phyloP scores from a whole-genome alignment of 2,329 filamentous ascomycete genomes.

The Penicillium sp. region DNA sequence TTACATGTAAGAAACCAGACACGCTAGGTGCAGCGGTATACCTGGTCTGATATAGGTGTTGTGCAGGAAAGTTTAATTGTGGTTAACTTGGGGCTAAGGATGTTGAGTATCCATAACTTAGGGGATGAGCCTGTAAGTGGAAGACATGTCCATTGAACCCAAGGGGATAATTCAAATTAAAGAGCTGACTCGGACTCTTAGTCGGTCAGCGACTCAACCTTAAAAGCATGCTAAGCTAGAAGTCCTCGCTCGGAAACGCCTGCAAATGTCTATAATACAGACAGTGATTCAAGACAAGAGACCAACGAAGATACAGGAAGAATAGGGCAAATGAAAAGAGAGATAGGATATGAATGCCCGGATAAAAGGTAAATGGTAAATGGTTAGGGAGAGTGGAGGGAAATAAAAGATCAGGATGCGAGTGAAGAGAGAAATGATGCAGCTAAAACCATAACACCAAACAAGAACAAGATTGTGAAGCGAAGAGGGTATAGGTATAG shows the following conservation, averaged over 20 bases:
- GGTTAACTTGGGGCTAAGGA: not conserved
- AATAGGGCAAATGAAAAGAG: not conserved
- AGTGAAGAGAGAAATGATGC: not conserved
- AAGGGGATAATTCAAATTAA: not conserved
- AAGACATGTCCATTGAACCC: not conserved
- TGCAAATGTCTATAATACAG: not conserved
- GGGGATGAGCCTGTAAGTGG: not conserved
- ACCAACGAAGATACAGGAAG: not conserved
- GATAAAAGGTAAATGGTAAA: not conserved
- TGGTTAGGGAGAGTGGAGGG: not conserved
- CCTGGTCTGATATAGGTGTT: not conserved
- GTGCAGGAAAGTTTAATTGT: not conserved
- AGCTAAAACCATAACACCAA: not conserved
- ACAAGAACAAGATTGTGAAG: not conserved
- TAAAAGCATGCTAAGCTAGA: not conserved
- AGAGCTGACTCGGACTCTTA: not conserved
- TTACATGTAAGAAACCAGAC: not conserved
- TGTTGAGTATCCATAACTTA: not conserved
- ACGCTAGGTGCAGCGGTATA: not conserved
- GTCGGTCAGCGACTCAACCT: not conserved
- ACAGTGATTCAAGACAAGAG: not conserved
- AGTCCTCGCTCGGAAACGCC: not conserved
- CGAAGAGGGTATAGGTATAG: constrained; percentile 3
- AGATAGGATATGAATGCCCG: not conserved
- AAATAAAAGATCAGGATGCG: not conserved